Base-by-base conservation (phyloP, 371 early-diverging fungal genomes). In the Chytridium lagenaria region DNA sequence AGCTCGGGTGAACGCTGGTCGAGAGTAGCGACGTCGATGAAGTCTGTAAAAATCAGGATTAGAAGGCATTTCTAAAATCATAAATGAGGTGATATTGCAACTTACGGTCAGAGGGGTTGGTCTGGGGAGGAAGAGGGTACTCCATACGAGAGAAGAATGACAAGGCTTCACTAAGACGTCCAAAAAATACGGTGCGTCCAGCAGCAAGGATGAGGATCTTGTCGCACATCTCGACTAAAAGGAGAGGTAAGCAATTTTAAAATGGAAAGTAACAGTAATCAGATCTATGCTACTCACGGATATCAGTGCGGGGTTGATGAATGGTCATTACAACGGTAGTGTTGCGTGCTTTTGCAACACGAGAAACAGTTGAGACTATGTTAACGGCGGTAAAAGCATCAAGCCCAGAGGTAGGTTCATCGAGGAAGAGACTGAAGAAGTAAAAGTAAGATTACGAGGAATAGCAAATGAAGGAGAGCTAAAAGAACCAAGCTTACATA, bases 311-410 rank as follows among this genome's bases (percentile, higher is more conserved):
- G 88, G 88, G 88, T 70, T 98, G 98, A 77, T 98, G 98, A 55
- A 98, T 95, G 16, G 97, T 96, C 70, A 94, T 89, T 0, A 98
- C 81, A 31, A 72, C 80, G 55, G 70, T 75, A 78, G 90, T 90
- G 67, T 90, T 88, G 30, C 72, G 52, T 59, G 70, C 66, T 39
- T 73, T 65, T 15, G 90, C 89, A 26, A 91, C 77, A 0, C 83
- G 72, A 68, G 81, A 80, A 22, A 92, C 80, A 59, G 85, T 81
- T n/a, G 77, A 72, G 37, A 87, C 76, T 10, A 90, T 86, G 79
- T 83, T 81, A 51, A 85, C 74, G 28, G 99, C 97, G 74, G 95
- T 98, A 80, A 92, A 95, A 0, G 94, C 88, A 79, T 99, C 99
- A 34, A 99, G 80, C 0, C 96, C 95, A 44, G 70, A 70, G 2